These are phyloP conservation scores for Boletus barrowsii DNA, from an alignment of 768 basidiomycete species.

Conservation along the genomic window DNA sequence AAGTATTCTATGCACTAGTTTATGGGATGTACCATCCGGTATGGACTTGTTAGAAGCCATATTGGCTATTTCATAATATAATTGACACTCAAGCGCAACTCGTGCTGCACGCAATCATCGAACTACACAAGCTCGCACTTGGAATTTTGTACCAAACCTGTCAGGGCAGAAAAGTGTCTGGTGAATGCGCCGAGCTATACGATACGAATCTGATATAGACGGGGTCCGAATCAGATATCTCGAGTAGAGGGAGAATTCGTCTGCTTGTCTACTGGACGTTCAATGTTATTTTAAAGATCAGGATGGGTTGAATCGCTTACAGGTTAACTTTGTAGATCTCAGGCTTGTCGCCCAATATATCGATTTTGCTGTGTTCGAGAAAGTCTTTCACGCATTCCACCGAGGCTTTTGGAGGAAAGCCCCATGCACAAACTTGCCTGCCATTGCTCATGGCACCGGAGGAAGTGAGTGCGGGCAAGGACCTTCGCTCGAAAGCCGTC, in stretches of 20 bases:
- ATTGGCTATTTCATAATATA: constrained; percentile 12
- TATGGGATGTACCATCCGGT: constrained; percentile 9
- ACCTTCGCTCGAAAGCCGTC: constrained; percentile 36
- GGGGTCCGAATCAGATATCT: constrained; percentile 55
- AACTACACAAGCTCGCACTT: constrained; percentile 47
- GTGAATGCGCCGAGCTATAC: constrained; percentile 61
- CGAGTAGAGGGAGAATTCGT: constrained; percentile 44
- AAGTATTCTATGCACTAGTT: constrained; percentile 24
- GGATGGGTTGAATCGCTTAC: constrained; percentile 36
- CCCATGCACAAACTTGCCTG: constrained; percentile 56
- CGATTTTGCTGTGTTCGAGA: constrained; percentile 46
- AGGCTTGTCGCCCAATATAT: constrained; percentile 37
- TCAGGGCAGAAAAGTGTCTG: constrained; percentile 47
- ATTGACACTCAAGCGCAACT: constrained; percentile 1
- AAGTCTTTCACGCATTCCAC: constrained; percentile 35
- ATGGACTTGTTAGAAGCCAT: constrained; percentile 17
- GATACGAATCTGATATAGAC: constrained; percentile 65
- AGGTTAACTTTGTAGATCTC: constrained; percentile 47
- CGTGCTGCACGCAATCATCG: constrained; percentile 34
- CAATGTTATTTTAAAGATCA: background rate
- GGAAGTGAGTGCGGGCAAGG: constrained; percentile 41
- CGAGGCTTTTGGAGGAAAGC: constrained; percentile 52
- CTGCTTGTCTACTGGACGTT: constrained; percentile 31
- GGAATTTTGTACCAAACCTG: constrained; percentile 37
- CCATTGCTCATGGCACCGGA: constrained; percentile 52